Base-by-base conservation (phyloP, 768 basidiomycete species). In the Mycena rosella region DNA sequence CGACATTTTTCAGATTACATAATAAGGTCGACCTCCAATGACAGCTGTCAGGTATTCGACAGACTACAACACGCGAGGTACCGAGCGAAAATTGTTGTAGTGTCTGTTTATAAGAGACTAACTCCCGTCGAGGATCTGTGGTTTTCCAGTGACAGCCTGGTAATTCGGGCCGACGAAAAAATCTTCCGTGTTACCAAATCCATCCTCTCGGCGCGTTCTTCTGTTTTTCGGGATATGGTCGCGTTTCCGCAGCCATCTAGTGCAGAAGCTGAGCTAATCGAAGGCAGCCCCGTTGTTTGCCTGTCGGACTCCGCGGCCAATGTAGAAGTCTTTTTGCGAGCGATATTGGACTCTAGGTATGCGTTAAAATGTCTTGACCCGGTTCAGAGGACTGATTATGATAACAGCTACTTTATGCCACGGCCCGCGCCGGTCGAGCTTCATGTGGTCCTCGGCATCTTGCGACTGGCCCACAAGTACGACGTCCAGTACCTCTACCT, bases 291-390 rank as follows among this genome's bases (percentile, higher is more conserved):
- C 2, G 38, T 51, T 2, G 60, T 61, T 18, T 38, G 17, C 11
- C n/a, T 60, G 24, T 45, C 32, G n/a, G 59, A 59, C 30, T 47
- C 57, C 18, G 57, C 57, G 26, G 27, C 17, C 4, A 38, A 44
- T 45, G 40, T 58, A 1, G 57, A 59, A 18, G 38, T 29, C 5
- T 45, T 58, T 5, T 20, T 58, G 14, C 27, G 42, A n/a, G 56
- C 56, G 4, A 36, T 60, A 17, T 60, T 60, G 18, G 59, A 60
- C 24, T 60, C 47, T 3, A 48, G 59, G 59, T 49, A 36, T n/a
- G n/a, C 58, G 44, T 20, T 58, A 4, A 6, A 15, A 6, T 1
- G 14, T 20, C 18, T 15, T 48, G 10, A 13, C 22, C 5, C 26
- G 7, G 6, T 10, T 49, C 6, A 34, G 32, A 34, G 32, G 11